Evolutionary conservation across 2,329 filamentous ascomycete genomes (phyloP), one percentile per base, ranked within the genome.

Genomic region (Ophiostoma sp.): DNA sequence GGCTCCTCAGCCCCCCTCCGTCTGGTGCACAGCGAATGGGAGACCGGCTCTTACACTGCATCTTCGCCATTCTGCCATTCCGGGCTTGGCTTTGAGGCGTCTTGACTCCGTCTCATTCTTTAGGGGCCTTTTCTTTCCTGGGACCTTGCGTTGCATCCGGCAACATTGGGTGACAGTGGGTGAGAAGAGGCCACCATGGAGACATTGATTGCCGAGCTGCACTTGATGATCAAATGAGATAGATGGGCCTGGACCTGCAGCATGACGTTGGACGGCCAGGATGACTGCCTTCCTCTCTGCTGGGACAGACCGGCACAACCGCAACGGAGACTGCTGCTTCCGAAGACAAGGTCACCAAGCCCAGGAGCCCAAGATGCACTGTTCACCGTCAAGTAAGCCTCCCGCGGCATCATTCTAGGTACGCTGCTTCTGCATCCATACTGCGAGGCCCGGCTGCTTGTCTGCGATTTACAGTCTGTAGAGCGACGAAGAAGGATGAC

Each of bases 1-100:
- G 64, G 67, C 47, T 47, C 49, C 67, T 66, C 64, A 63, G 67
- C 67, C 67, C 66, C 67, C 55, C 47, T 64, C 66, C 52, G 63
- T 49, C 52, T 55, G 52, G 12, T 14, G 12, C 38, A 68, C 49
- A 65, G 67, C 67, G 44, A 68, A 68, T 68, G 66, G 40, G 66
- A 42, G 47, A 6, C 62, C n/a, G 12, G 12, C 47, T 65, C 62
- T 68, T 65, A 68, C 66, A 68, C 62, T 67, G 42, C 9, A 27
- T 11, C 36, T 60, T 64, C 40, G 62, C 27, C 40, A 27, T 60
- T 18, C 40, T 5, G 49, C 67, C 38, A 36, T 58, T 4, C 49
- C n/a, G 49, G 55, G 55, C 55, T 38, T 8, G 38, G 55, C 55
- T 27, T 60, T 9, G 49, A 18, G n/a, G 27, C 27, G 27, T 27